Conservation (phyloP, 192 early-diverging fungal species). For the Coemansia sp. region DNA sequence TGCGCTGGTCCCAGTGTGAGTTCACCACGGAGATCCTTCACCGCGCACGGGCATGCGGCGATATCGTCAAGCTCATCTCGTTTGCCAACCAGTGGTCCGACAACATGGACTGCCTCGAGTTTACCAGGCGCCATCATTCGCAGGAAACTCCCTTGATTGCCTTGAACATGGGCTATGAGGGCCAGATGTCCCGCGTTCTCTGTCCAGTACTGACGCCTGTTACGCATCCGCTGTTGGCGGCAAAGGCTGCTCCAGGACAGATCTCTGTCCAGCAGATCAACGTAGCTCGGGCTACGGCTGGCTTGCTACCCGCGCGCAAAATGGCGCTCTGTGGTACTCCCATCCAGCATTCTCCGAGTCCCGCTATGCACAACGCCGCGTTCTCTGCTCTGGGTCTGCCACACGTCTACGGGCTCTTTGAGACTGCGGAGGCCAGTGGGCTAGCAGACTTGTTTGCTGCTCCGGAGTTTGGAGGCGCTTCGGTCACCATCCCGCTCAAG, state of each 20-base stretch:
- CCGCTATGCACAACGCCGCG: slow-evolving; percentile 89
- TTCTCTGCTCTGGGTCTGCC: slow-evolving; percentile 86
- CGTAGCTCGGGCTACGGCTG: slow-evolving; percentile 67
- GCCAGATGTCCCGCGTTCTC: slow-evolving; percentile 88
- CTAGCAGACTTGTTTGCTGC: slow-evolving; percentile 52
- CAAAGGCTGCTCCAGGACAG: slow-evolving; percentile 92
- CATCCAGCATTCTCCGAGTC: slow-evolving; percentile 88
- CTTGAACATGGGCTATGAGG: slow-evolving; percentile 88
- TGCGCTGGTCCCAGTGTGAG: slow-evolving; percentile 48
- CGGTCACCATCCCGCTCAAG: slow-evolving; percentile 97
- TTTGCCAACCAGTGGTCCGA: slow-evolving; percentile 72
- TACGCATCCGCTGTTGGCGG: slow-evolving; percentile 79
- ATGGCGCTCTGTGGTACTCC: slow-evolving; percentile 91
- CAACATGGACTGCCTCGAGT: slow-evolving; percentile 79
- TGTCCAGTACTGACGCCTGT: slow-evolving; percentile 94
- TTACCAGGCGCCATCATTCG: slow-evolving; percentile 58
- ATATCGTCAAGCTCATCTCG: slow-evolving; percentile 94
- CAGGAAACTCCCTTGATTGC: slow-evolving; percentile 75
- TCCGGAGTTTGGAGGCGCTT: slow-evolving; percentile 85
- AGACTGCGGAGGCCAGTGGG: slow-evolving; percentile 65
- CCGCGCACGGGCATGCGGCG: slow-evolving; percentile 63
- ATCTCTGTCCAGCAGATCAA: slow-evolving; percentile 81
- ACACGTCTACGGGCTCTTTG: slow-evolving; percentile 73
- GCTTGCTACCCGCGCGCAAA: slow-evolving; percentile 65
- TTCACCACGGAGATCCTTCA: slow-evolving; percentile 46